phyloP scores from a whole-genome alignment of 305 asterid genomes.

The Striga hermonthica region DNA sequence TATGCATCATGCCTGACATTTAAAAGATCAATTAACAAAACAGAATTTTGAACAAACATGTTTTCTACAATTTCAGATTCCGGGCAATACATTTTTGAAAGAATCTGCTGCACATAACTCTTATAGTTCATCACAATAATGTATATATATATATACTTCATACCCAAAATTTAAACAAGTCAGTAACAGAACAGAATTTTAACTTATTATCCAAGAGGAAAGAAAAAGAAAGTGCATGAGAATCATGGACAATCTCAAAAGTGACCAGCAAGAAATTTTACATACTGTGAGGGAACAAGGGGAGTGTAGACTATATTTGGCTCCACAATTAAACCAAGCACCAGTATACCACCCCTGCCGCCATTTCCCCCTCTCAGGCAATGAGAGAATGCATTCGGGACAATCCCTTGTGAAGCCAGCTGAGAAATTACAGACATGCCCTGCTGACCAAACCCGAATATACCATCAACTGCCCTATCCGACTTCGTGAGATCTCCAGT shows the following conservation, averaged over 20 bases:
- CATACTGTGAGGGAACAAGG: conserved; percentile 92
- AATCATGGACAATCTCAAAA: not conserved
- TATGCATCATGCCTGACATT: too few relatives aligned
- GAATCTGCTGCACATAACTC: too few relatives aligned
- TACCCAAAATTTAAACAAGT: too few relatives aligned
- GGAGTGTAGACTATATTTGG: conserved; percentile 89
- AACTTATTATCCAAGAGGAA: too few relatives aligned
- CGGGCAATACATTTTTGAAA: too few relatives aligned
- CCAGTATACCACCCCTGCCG: conserved; percentile 83
- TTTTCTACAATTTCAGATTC: too few relatives aligned
- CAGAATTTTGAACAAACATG: too few relatives aligned
- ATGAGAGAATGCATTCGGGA: conserved; percentile 83
- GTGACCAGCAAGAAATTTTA: conserved; percentile 29
- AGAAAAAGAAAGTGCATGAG: not conserved
- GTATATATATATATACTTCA: too few relatives aligned
- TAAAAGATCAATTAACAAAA: too few relatives aligned
- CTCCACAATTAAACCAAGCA: conserved; percentile 86
- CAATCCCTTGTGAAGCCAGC: conserved; percentile 74
- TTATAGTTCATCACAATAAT: too few relatives aligned
- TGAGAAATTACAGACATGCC: conserved; percentile 84
- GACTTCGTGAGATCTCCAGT: conserved; percentile 92
- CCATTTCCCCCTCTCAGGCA: conserved; percentile 71
- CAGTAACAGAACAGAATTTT: too few relatives aligned
- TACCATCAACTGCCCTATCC: conserved; percentile 96
- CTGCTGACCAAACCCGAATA: conserved; percentile 98